These are phyloP conservation scores for Cystofilobasidium macerans DNA, from an alignment of 768 basidiomycete species.

Conservation along the genomic window DNA sequence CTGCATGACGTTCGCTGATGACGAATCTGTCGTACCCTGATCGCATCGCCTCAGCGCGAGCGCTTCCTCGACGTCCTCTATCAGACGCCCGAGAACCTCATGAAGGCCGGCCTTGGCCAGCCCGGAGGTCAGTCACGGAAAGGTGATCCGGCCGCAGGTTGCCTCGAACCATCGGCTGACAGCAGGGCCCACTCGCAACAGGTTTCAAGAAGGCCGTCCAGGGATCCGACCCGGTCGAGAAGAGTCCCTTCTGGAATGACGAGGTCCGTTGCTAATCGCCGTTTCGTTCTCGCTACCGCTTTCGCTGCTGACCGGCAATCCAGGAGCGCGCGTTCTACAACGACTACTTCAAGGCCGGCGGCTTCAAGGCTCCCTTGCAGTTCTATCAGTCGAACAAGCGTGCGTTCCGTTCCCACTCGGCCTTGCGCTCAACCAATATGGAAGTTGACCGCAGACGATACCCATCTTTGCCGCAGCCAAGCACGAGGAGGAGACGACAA, in stretches of 20 bases:
- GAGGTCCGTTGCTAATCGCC: not conserved
- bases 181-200: too few species aligned
- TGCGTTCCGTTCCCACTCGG: too few species aligned
- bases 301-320: not conserved
- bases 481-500: not conserved
- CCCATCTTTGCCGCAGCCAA: too few species aligned
- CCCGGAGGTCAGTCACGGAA: too few species aligned
- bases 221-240: not conserved
- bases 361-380: not conserved
- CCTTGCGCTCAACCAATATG: not conserved
- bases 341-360: not conserved
- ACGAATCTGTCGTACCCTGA: not conserved
- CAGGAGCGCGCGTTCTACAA: constrained; percentile 1
- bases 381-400: not conserved
- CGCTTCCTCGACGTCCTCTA: constrained; percentile 2
- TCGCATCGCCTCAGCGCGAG: not conserved
- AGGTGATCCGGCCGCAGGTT: too few species aligned
- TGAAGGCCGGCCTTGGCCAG: not conserved
- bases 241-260: not conserved
- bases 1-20: not conserved
- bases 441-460: too few species aligned
- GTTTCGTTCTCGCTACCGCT: not conserved
- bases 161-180: too few species aligned
- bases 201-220: not conserved
- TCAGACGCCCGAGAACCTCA: not conserved